Percentiles rank a stretch among this genome's conserved stretches.
These are phyloP conservation scores for Talaromyces liani DNA, from an alignment of 495 filamentous ascomycete genomes.

Conservation along the genomic window DNA sequence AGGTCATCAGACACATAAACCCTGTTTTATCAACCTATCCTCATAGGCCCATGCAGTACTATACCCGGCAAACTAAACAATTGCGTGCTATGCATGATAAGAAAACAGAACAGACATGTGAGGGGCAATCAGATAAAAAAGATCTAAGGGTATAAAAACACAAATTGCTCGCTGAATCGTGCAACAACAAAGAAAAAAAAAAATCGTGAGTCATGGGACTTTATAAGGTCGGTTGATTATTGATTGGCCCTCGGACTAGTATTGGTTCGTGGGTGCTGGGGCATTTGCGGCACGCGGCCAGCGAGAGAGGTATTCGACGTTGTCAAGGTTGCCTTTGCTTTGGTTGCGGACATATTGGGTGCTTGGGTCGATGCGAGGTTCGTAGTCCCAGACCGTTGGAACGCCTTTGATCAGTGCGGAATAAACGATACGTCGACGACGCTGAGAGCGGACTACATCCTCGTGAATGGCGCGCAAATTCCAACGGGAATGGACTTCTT, in stretches of 20 bases:
- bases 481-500: slow-evolving; percentile 63
- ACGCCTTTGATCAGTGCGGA: slow-evolving; percentile 62
- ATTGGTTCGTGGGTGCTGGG: slow-evolving; percentile 17
- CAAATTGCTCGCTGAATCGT: background rate
- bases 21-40: background rate
- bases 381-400: slow-evolving; percentile 69
- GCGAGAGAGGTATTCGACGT: slow-evolving; percentile 38
- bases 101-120: background rate
- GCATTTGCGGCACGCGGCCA: slow-evolving; percentile 31
- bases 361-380: slow-evolving; percentile 63
- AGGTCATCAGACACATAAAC: background rate
- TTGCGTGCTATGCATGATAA: slow-evolving; percentile 1
- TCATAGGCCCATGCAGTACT: background rate
- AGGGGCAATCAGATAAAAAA: background rate
- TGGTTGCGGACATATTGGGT: slow-evolving; percentile 56
- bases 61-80: background rate
- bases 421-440: slow-evolving; percentile 65
- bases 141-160: slow-evolving; percentile 6
- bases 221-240: no score
- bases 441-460: slow-evolving; percentile 63
- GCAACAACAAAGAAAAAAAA: background rate
- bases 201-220: slow-evolving; percentile 33
- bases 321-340: slow-evolving; percentile 38
- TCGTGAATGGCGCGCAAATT: slow-evolving; percentile 62
- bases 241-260: background rate